Base-by-base conservation (phyloP, 164 flowering plant species). In the Echeveria elegans region DNA sequence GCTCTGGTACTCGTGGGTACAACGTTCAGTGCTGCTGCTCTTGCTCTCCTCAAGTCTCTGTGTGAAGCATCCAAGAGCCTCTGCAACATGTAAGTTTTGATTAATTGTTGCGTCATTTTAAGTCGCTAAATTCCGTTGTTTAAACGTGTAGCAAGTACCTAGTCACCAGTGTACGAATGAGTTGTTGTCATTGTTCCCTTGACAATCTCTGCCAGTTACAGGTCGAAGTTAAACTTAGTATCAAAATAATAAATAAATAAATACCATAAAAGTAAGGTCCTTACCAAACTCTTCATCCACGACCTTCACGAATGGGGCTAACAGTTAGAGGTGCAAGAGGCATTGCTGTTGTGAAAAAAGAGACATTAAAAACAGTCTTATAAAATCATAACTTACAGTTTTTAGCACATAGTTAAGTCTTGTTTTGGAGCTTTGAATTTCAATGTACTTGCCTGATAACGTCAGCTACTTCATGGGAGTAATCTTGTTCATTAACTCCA, bases 101-200 rank as follows among this genome's bases (percentile, higher is more conserved):
- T 15, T 56, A 5, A 28, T 56, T 56, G 12, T 56, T 56, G 32
- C 12, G 61, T 56, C 31, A 12, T 26, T 9, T 56, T 28, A 12
- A 56, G 6, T 24, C 26, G 11, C 29, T 11, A 56, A 56, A 56
- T 26, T 5, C 0, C 28, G 21, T 12, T 29, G 12, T 28, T 53
- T 24, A 21, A 53, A 10, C 31, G 16, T 66, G 19, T 28, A 36
- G 19, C 11, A 1, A n/a, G 67, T 81, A 90, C 98, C 92, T 93
- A 97, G 76, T 93, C 98, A 29, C 97, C 97, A 2, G 97, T 90
- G 85, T 93, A 93, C 53, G 98, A 93, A 73, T 93, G 98, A 34
- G 97, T 94, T 11, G 98, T 94, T 66, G 97, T 94, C 98, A 94
- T 94, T 68, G 98, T 94, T 68, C 98, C 98, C 89, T 94, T 94